A percentile compares a stretch with the other conserved stretches of the same genome.
These are phyloP conservation scores for Botrytis fabae DNA, from an alignment of 2,329 filamentous ascomycete species.

Conservation along the genomic window DNA sequence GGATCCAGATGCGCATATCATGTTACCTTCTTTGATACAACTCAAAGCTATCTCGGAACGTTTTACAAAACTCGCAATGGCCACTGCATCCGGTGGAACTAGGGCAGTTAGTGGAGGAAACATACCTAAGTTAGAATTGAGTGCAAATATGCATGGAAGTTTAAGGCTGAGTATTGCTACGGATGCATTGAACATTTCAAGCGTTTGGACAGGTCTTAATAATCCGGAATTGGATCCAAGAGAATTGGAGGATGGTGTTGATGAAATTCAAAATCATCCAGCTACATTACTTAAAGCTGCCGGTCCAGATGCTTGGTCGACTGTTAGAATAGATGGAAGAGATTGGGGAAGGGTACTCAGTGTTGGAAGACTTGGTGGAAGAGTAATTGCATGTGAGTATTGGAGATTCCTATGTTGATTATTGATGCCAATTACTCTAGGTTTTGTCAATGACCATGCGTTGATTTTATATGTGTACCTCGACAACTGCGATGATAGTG, in stretches of 20 bases:
- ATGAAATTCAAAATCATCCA: conserved; percentile 73
- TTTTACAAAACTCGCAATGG: conserved; percentile 80
- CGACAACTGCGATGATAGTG: conserved; percentile 63
- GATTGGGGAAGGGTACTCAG: conserved; percentile 96
- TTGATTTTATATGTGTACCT: conserved; percentile 83
- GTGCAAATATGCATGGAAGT: conserved; percentile 92
- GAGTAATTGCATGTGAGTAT: conserved; percentile 81
- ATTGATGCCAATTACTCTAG: conserved; percentile 41
- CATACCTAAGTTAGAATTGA: conserved; percentile 75
- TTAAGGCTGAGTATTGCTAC: conserved; percentile 78
- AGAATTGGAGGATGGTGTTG: conserved; percentile 66
- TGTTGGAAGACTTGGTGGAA: conserved; percentile 82
- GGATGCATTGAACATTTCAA: conserved; percentile 81
- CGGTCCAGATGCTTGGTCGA: conserved; percentile 82
- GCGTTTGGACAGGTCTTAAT: conserved; percentile 79
- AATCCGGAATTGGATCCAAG: conserved; percentile 85
- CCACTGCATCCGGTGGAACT: conserved; percentile 40
- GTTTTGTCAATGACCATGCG: conserved; percentile 76
- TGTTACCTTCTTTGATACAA: conserved; percentile 81
- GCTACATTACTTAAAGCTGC: conserved; percentile 75
- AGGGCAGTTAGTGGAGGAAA: conserved; percentile 32
- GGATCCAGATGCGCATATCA: conserved; percentile 92
- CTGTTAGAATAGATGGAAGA: conserved; percentile 84
- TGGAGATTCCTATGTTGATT: conserved; percentile 18
- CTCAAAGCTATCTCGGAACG: conserved; percentile 93